These are phyloP conservation scores for Gynandropsis gynandra DNA, from an alignment of 345 rosid species.

Conservation along the genomic window DNA sequence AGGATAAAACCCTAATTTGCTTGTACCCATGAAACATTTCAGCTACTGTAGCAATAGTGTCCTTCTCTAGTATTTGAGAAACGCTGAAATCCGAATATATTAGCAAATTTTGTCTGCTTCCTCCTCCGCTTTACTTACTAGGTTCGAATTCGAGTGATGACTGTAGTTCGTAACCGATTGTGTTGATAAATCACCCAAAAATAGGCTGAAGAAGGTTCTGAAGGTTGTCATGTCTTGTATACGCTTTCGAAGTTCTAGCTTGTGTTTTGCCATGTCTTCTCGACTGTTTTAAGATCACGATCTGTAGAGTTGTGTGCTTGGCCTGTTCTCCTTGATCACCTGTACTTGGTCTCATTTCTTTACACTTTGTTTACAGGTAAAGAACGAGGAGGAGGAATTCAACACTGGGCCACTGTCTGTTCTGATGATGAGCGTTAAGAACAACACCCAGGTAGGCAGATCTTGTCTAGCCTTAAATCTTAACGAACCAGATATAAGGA, in stretches of 20 bases:
- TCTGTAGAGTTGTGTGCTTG: neutral
- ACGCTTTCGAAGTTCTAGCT: neutral
- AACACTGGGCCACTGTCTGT: constrained; percentile 94
- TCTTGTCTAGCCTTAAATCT: neutral
- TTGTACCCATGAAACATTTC: neutral
- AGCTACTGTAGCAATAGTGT: neutral
- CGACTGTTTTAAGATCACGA: too few relatives aligned
- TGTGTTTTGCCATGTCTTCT: too few relatives aligned
- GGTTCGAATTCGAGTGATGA: neutral
- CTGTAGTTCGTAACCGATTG: too few relatives aligned
- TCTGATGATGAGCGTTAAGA: constrained; percentile 90
- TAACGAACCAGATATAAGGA: neutral
- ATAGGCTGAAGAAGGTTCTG: neutral
- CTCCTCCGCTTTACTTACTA: neutral
- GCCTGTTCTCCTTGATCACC: neutral
- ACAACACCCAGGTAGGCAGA: constrained; percentile 74
- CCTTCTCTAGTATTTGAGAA: neutral
- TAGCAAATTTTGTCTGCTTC: neutral
- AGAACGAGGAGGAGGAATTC: constrained; percentile 90
- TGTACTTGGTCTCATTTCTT: neutral
- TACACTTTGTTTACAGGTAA: constrained; percentile 21
- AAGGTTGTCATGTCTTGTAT: neutral
- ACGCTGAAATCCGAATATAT: neutral
- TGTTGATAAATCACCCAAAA: too few relatives aligned
- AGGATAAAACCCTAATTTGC: neutral